phyloP scores from a whole-genome alignment of 2,329 filamentous ascomycete genomes.

The Ascosphaera apis region DNA sequence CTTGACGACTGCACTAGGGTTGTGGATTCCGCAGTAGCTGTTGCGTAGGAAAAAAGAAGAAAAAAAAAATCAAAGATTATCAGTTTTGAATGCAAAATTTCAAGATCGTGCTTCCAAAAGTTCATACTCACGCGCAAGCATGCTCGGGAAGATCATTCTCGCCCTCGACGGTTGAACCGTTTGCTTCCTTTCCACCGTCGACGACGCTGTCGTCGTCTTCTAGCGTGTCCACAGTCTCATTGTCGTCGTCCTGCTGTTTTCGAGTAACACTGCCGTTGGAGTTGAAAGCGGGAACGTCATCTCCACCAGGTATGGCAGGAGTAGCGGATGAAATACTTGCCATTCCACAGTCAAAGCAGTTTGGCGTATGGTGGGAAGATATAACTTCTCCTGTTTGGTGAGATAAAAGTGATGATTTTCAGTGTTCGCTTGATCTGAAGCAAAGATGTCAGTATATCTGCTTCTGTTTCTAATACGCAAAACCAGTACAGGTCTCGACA shows the following conservation, averaged over 20 bases:
- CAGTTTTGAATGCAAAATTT: constrained; percentile 1
- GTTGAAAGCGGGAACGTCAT: constrained; percentile 52
- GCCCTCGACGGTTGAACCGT: constrained; percentile 38
- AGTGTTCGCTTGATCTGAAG: too few species aligned
- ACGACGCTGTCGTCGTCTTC: constrained; percentile 71
- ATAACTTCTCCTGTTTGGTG: too few species aligned
- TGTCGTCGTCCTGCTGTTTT: constrained; percentile 64
- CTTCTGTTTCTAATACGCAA: too few species aligned
- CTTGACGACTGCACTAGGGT: constrained; percentile 84
- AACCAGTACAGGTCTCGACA: too few species aligned
- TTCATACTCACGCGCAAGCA: constrained; percentile 64
- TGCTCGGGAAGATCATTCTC: constrained; percentile 81
- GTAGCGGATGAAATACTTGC: constrained; percentile 48
- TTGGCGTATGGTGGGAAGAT: too few species aligned
- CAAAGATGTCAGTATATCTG: too few species aligned
- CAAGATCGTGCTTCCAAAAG: constrained; percentile 3
- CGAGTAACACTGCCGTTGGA: constrained; percentile 40
- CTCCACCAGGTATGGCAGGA: constrained; percentile 66
- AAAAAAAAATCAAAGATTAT: constrained; percentile 1
- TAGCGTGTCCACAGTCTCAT: constrained; percentile 63
- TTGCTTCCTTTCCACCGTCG: constrained; percentile 44
- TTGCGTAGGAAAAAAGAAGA: constrained; percentile 6
- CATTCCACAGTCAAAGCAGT: constrained; percentile 2
- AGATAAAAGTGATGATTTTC: too few species aligned
- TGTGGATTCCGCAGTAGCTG: constrained; percentile 94